Percentiles rank a stretch among this genome's conserved stretches.
Conservation (phyloP, 2,329 filamentous ascomycete genomes). For the Aspergillus calidoustus region DNA sequence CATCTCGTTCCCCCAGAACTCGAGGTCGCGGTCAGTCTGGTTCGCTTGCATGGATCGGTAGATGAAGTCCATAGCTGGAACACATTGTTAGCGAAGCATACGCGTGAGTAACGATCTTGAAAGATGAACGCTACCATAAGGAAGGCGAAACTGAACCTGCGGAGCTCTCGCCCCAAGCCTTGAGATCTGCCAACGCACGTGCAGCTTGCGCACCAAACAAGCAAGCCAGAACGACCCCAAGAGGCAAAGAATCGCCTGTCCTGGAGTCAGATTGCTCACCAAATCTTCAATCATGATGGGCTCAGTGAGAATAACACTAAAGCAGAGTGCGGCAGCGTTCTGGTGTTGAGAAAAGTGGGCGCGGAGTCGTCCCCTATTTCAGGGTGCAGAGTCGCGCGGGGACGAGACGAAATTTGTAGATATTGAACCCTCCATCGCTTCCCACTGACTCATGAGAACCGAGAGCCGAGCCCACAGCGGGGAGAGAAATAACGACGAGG, state of each 20-base stretch:
- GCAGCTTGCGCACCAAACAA: conserved; percentile 35
- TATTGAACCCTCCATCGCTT: not conserved
- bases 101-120: not conserved
- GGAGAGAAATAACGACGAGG: not conserved
- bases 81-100: conserved; percentile 8
- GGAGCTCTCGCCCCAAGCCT: conserved; percentile 44
- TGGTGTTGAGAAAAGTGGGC: not conserved
- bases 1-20: conserved; percentile 65
- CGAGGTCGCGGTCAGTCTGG: conserved; percentile 60
- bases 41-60: conserved; percentile 59
- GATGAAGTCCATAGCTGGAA: conserved; percentile 68
- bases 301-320: conserved; percentile 30
- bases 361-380: conserved; percentile 1
- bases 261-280: conserved; percentile 52
- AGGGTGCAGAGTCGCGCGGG: not conserved
- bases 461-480: not conserved
- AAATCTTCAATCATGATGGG: conserved; percentile 56
- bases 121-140: conserved; percentile 36
- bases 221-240: conserved; percentile 46
- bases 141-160: conserved; percentile 38
- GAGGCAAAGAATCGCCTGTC: conserved; percentile 44
- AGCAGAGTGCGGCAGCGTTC: not conserved
- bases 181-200: conserved; percentile 34
- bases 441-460: conserved; percentile 2
- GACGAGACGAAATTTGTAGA: not conserved